A percentile compares a stretch with the other conserved stretches of the same genome.
Conservation (phyloP, 2,329 filamentous ascomycete species). For the Sordariomycetes sp. region DNA sequence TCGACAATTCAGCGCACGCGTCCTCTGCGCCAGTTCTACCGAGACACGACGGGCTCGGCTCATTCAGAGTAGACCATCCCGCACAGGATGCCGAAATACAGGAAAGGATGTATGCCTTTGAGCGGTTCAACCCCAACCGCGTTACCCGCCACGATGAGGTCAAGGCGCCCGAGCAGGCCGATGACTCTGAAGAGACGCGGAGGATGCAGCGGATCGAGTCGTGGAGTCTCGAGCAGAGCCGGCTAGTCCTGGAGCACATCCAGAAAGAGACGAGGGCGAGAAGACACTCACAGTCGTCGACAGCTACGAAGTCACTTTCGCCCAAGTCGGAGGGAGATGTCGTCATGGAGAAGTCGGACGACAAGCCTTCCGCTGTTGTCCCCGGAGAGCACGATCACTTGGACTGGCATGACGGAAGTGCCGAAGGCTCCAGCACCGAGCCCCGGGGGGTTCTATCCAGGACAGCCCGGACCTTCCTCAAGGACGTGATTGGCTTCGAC, state of each 20-base stretch:
- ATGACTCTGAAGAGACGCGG: slow-evolving; percentile 43
- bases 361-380: neutral
- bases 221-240: slow-evolving; percentile 88
- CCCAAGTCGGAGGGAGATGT: neutral
- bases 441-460: slow-evolving; percentile 66
- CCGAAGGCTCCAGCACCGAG: slow-evolving; percentile 31
- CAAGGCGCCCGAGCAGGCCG: slow-evolving; percentile 37
- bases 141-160: slow-evolving; percentile 43
- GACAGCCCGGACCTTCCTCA: slow-evolving; percentile 76
- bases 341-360: slow-evolving; percentile 19
- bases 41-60: slow-evolving; percentile 82
- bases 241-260: slow-evolving; percentile 76
- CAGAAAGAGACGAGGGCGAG: slow-evolving; percentile 70
- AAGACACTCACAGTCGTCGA: slow-evolving; percentile 47
- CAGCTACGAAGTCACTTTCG: slow-evolving; percentile 9
- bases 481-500: slow-evolving; percentile 84
- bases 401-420: slow-evolving; percentile 44
- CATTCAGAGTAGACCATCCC: slow-evolving; percentile 59
- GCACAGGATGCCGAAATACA: slow-evolving; percentile 50
- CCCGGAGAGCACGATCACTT: slow-evolving; percentile 14
- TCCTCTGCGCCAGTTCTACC: slow-evolving; percentile 67
- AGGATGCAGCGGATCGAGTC: slow-evolving; percentile 76
- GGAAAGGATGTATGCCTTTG: slow-evolving; percentile 82
- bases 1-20: slow-evolving; percentile 28
- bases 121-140: slow-evolving; percentile 68